Evolutionary conservation across 2,329 filamentous ascomycete species (phyloP).

Genomic region (Hirsutella thompsonii): DNA sequence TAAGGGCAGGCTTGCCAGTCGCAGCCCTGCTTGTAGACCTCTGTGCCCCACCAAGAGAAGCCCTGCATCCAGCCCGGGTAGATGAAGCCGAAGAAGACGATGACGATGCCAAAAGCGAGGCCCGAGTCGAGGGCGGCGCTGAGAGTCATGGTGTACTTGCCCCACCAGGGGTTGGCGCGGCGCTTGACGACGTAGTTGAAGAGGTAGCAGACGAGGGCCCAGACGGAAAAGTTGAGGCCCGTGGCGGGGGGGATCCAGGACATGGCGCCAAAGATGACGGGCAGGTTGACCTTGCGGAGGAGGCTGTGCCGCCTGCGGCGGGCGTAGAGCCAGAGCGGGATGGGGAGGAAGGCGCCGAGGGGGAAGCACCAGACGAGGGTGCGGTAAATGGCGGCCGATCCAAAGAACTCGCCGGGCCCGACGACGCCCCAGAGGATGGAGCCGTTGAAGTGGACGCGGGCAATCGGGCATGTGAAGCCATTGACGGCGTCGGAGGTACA

Average conservation of each 20-base stretch:
- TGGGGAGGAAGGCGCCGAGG: slow-evolving; percentile 60
- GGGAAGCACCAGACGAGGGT: slow-evolving; percentile 72
- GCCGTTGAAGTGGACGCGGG: slow-evolving; percentile 80
- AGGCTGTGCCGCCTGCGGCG: slow-evolving; percentile 46
- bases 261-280: slow-evolving; percentile 71
- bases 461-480: slow-evolving; percentile 78
- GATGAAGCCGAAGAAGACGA: slow-evolving; percentile 79
- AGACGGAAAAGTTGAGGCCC: slow-evolving; percentile 78
- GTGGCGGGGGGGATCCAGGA: slow-evolving; percentile 81
- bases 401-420: slow-evolving; percentile 73
- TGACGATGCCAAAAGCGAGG: slow-evolving; percentile 67
- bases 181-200: slow-evolving; percentile 70
- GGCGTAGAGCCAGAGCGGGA: slow-evolving; percentile 61
- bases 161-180: slow-evolving; percentile 66
- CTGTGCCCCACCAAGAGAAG: slow-evolving; percentile 82
- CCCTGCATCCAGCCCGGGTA: slow-evolving; percentile 62
- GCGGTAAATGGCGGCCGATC: slow-evolving; percentile 59
- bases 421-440: slow-evolving; percentile 85
- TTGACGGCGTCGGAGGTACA: slow-evolving; percentile 73
- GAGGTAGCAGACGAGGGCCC: slow-evolving; percentile 71
- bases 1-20: slow-evolving; percentile 76
- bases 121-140: slow-evolving; percentile 75
- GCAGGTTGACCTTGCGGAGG: slow-evolving; percentile 66
- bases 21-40: slow-evolving; percentile 72
- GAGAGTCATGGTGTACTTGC: slow-evolving; percentile 82